phyloP scores from a whole-genome alignment of 805 yeast species.

The Ogataea methanolica region DNA sequence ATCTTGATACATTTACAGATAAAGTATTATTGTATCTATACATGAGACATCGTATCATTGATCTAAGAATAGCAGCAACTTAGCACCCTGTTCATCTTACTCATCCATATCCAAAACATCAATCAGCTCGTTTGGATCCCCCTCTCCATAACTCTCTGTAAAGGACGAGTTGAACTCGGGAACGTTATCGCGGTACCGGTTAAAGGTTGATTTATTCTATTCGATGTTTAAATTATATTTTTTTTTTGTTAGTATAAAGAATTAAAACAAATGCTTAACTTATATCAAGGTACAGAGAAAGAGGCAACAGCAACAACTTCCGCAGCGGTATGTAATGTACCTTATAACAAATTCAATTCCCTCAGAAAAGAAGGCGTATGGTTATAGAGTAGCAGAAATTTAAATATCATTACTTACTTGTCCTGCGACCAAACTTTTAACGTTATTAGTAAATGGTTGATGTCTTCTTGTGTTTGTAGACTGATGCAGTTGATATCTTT shows the following conservation, averaged over 20 bases:
- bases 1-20: background rate
- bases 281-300: too few relatives aligned
- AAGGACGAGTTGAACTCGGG: slow-evolving; percentile 23
- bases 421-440: slow-evolving; percentile 4
- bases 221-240: background rate
- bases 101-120: slow-evolving; percentile 34
- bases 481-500: slow-evolving; percentile 8
- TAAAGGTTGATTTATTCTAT: slow-evolving; percentile 2
- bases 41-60: background rate
- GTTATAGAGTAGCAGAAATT: too few relatives aligned
- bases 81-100: too few relatives aligned
- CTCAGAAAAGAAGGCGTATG: background rate
- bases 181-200: slow-evolving; percentile 15
- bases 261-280: background rate
- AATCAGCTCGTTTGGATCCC: slow-evolving; percentile 35
- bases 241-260: slow-evolving; percentile 3
- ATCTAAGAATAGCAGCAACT: too few relatives aligned
- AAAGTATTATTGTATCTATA: background rate
- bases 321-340: too few relatives aligned
- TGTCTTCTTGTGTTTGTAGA: slow-evolving; percentile 3
- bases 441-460: slow-evolving; percentile 2
- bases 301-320: too few relatives aligned
- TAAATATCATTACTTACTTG: slow-evolving; percentile 3
- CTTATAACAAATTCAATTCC: too few relatives aligned
- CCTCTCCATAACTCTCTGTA: slow-evolving; percentile 30